Conservation (phyloP, 164 flowering plant genomes). For the Piper betle region DNA sequence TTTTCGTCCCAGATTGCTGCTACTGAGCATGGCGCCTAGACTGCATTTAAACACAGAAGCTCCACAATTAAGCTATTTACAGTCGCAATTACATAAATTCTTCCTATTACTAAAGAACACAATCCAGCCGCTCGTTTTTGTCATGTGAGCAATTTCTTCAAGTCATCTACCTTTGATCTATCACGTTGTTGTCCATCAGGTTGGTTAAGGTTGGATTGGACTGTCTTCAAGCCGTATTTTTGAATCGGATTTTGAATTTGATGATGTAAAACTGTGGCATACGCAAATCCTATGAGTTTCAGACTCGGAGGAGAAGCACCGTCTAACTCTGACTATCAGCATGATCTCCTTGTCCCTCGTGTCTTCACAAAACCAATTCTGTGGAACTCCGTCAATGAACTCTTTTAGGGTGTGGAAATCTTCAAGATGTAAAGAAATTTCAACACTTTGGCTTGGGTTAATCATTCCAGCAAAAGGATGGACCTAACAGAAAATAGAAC, state of each 20-base stretch:
- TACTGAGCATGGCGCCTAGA: no score
- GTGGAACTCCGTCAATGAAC: constrained; percentile 67
- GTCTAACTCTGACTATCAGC: constrained; percentile 32
- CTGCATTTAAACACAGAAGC: no score
- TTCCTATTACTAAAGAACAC: no score
- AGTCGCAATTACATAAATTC: no score
- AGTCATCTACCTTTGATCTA: not conserved
- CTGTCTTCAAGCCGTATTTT: constrained; percentile 18
- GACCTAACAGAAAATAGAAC: constrained; percentile 31
- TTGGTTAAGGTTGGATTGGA: constrained; percentile 29
- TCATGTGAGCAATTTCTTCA: not conserved
- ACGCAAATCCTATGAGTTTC: constrained; percentile 40
- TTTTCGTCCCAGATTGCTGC: no score
- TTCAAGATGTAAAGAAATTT: constrained; percentile 57
- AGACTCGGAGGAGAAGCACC: constrained; percentile 38
- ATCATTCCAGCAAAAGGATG: constrained; percentile 72
- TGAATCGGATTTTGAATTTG: constrained; percentile 18
- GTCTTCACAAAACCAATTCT: constrained; percentile 86
- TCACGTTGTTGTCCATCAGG: constrained; percentile 25
- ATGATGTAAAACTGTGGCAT: constrained; percentile 47
- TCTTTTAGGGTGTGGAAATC: constrained; percentile 57
- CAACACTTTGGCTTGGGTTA: constrained; percentile 45
- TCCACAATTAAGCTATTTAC: no score
- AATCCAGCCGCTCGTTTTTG: not conserved
- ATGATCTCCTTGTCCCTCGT: constrained; percentile 74